Evolutionary conservation across 2,329 filamentous ascomycete genomes (phyloP), one percentile per base, ranked within the genome.

Genomic region (Camptophora hylomeconis): DNA sequence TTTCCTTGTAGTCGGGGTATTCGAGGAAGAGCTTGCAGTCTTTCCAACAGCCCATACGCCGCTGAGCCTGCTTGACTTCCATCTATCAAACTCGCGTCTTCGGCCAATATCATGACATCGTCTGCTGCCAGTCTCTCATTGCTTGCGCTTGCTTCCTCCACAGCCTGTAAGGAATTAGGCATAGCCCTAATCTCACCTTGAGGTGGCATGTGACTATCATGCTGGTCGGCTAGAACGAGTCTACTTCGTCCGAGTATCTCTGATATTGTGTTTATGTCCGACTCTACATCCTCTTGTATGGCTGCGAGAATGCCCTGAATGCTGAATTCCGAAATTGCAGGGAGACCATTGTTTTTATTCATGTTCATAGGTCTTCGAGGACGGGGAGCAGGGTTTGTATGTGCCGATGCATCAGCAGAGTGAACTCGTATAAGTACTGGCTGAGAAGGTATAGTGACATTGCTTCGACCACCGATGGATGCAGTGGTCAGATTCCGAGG

Each of bases 161-260:
- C 58, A 2, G 56, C 47, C 22, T 54, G 45, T 5, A 62, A 43
- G 7, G 51, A 45, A 20, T 25, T 39, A 13, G 24, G 22, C 16
- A 14, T 19, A 18, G 52, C 54, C 22, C 52, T 51, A 38, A 74
- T 71, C 46, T 73, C 69, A 20, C 69, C 69, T 31, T 72, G 54
- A 0, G 71, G 71, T 13, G 71, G 70, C 19, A 73, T 60, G 47
- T 75, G 71, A 23, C 69, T 68, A 18, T 61, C 64, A 45, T 75
- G 72, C 45, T 75, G 69, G 42, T 75, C 69, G 7, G 71, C 69
- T 35, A 75, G 51, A 41, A 69, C 73, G 44, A 73, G 53, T 39
- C 63, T 64, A 48, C 67, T 75, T 35, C 68, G 59, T 3, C 71
- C 70, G 40, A 68, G 72, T 35, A 75, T 73, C 41, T 73, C 68